Percentiles rank a stretch among this genome's conserved stretches.
phyloP scores from a whole-genome alignment of 2,329 filamentous ascomycete species.

The Apiospora sp. region DNA sequence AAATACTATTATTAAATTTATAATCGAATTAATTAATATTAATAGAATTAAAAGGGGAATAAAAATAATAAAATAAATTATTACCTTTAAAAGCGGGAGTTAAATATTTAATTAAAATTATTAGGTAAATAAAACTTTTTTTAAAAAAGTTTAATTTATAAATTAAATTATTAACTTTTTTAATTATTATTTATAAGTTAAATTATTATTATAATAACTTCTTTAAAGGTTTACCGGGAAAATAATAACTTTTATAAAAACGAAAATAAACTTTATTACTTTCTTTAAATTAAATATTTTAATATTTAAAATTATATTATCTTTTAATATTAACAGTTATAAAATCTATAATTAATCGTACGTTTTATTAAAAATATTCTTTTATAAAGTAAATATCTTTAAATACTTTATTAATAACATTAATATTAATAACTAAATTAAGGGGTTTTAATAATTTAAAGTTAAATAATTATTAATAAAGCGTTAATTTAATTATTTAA shows the following conservation, averaged over 20 bases:
- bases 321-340: neutral
- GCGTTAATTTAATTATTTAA: neutral
- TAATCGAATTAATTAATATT: neutral
- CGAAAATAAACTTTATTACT: neutral
- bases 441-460: neutral
- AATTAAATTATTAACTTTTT: too few relatives aligned
- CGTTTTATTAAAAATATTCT: neutral
- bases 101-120: too few relatives aligned
- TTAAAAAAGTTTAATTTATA: too few relatives aligned
- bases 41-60: neutral
- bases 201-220: neutral
- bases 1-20: constrained; percentile 5
- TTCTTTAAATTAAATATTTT: neutral
- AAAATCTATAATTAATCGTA: neutral
- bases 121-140: too few relatives aligned
- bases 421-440: neutral
- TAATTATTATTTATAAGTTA: too few relatives aligned
- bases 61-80: neutral
- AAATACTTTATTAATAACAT: neutral
- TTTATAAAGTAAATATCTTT: neutral
- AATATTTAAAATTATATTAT: neutral
- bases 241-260: neutral
- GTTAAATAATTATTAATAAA: neutral
- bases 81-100: neutral
- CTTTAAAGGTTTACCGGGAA: neutral